phyloP scores from a whole-genome alignment of 129 eudicot genomes.

The Flaveria robusta region DNA sequence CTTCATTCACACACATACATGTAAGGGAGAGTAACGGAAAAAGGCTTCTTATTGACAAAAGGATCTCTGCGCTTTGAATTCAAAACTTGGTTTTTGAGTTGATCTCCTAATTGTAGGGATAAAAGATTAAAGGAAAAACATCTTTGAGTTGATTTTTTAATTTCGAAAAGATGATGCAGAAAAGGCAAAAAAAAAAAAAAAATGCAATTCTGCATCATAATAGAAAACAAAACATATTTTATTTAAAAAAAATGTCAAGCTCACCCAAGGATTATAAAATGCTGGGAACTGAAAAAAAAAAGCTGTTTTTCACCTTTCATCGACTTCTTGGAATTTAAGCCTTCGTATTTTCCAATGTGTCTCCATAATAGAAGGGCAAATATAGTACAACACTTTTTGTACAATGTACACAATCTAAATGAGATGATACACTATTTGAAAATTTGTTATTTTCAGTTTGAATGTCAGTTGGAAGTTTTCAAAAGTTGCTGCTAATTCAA shows the following conservation, averaged over 20 bases:
- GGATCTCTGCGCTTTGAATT: background rate
- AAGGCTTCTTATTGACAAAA: background rate
- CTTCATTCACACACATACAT: background rate
- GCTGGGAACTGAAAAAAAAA: no score
- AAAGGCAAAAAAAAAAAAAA: background rate
- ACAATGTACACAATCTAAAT: background rate
- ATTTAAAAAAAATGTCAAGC: no score
- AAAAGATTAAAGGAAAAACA: background rate
- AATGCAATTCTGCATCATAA: background rate
- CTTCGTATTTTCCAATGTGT: background rate
- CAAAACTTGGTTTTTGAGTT: background rate
- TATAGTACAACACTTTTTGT: background rate
- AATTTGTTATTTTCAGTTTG: background rate
- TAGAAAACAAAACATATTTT: no score
- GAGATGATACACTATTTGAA: background rate
- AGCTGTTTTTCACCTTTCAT: no score
- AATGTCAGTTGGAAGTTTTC: constrained; percentile 4
- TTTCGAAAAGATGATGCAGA: background rate
- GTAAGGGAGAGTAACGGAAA: background rate
- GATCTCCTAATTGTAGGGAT: background rate
- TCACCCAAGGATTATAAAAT: no score
- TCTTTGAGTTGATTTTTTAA: background rate
- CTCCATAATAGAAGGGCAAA: background rate
- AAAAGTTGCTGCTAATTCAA: constrained; percentile 2
- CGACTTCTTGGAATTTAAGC: no score